A percentile compares a stretch with the other conserved stretches of the same genome.
phyloP scores from a whole-genome alignment of 1,284 basidiomycete species.

The Pseudozyma thailandica region DNA sequence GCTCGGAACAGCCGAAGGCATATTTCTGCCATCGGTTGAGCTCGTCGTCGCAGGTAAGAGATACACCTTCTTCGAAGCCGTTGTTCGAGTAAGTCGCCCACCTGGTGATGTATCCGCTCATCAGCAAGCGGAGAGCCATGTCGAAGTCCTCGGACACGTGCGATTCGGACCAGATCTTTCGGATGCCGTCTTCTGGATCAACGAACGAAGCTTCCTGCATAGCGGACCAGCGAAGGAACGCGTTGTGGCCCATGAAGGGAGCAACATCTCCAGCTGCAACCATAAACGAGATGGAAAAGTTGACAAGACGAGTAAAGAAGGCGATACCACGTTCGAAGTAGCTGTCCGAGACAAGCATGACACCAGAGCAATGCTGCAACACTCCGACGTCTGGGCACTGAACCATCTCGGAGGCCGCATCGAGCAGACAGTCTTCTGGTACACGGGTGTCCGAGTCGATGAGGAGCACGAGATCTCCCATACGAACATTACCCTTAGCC shows the following conservation, averaged over 20 bases:
- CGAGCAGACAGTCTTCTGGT: slow-evolving; percentile 84
- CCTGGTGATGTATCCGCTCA: slow-evolving; percentile 76
- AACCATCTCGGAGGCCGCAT: slow-evolving; percentile 82
- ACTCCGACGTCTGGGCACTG: slow-evolving; percentile 82
- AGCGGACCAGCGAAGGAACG: slow-evolving; percentile 84
- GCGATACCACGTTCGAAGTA: slow-evolving; percentile 88
- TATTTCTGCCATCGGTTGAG: slow-evolving; percentile 89
- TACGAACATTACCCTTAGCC: slow-evolving; percentile 50
- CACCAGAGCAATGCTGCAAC: slow-evolving; percentile 82
- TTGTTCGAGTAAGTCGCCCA: slow-evolving; percentile 85
- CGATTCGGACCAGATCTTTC: slow-evolving; percentile 81
- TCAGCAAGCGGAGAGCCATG: slow-evolving; percentile 73
- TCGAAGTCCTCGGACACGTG: slow-evolving; percentile 87
- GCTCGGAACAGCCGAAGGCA: slow-evolving; percentile 75
- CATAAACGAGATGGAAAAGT: slow-evolving; percentile 69
- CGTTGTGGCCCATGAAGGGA: slow-evolving; percentile 88
- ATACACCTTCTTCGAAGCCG: slow-evolving; percentile 88
- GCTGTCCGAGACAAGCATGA: slow-evolving; percentile 85
- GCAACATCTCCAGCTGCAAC: slow-evolving; percentile 69
- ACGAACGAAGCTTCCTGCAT: slow-evolving; percentile 81
- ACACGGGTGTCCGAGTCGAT: slow-evolving; percentile 84
- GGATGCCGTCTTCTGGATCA: slow-evolving; percentile 75
- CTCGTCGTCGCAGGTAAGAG: slow-evolving; percentile 78
- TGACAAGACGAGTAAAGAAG: slow-evolving; percentile 72
- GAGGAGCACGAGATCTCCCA: slow-evolving; percentile 57